Base-by-base conservation (phyloP, 768 basidiomycete genomes). In the Chiua virens region DNA sequence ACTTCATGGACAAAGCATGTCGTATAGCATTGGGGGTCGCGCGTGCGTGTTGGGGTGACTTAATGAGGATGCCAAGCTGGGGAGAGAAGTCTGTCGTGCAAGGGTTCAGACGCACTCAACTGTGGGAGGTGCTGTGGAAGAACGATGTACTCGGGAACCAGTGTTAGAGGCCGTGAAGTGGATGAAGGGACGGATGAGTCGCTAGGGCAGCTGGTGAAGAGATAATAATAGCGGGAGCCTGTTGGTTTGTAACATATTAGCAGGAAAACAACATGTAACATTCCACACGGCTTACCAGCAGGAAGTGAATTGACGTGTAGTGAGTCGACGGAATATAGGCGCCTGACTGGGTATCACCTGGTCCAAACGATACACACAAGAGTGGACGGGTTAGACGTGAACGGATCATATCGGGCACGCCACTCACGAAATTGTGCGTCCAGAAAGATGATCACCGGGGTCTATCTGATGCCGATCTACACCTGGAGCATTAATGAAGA, bases 251-350 rank as follows among this genome's bases (percentile, higher is more conserved):
- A n/a, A n/a, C 21, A n/a, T 0, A 53, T 69, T 28, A 69, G 56
- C 23, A n/a, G n/a, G 49, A 45, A 53, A 41, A 35, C n/a, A 43
- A 40, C 45, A 52, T 46, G 49, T 55, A 52, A 59, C 23, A 6
- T 11, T n/a, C n/a, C n/a, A n/a, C n/a, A n/a, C n/a, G n/a, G n/a
- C n/a, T 45, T 56, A 69, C 64, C 56, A 45, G 68, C 61, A 22
- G 58, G 23, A 43, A 52, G 42, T 27, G 57, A 53, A 53, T 40
- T 50, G 30, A 44, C 49, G 36, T 41, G 42, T 34, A 30, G 50
- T 18, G 47, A 48, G 41, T 47, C 39, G 46, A 52, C 47, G 37
- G 58, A 41, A 55, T 62, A n/a, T 55, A 53, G 45, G 37, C 60
- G 63, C 59, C 47, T 22, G 46, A 2, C 11, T 18, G 5, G 22